These are phyloP conservation scores for Mycosphaerella sp. DNA, from an alignment of 2,329 filamentous ascomycete species.

Conservation along the genomic window DNA sequence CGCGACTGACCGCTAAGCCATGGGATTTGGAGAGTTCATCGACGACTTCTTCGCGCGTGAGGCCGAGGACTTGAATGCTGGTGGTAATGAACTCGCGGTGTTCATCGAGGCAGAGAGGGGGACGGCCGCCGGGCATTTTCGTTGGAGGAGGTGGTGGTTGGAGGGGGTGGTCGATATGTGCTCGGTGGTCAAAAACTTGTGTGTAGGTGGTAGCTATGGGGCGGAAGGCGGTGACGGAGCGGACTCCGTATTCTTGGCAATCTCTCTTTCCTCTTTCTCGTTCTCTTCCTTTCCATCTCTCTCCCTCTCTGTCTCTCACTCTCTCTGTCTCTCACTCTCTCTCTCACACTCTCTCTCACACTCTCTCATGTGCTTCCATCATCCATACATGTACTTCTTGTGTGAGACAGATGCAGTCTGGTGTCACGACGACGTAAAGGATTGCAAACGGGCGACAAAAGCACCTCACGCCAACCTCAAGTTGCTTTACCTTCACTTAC, in stretches of 20 bases:
- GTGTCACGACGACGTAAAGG: too few species aligned
- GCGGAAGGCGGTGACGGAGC: neutral
- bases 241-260: neutral
- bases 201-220: neutral
- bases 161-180: neutral
- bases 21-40: slow-evolving; percentile 6
- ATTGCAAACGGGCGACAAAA: too few species aligned
- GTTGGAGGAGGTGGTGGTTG: neutral
- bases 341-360: too few species aligned
- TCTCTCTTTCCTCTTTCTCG: neutral
- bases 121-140: slow-evolving; percentile 6
- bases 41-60: slow-evolving; percentile 2
- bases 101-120: slow-evolving; percentile 1
- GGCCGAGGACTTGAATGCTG: slow-evolving; percentile 4
- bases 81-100: slow-evolving; percentile 8
- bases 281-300: neutral
- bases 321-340: too few species aligned
- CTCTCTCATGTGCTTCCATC: too few species aligned
- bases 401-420: too few species aligned
- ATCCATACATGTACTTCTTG: too few species aligned
- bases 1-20: slow-evolving; percentile 7
- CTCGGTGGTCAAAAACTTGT: neutral
- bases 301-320: too few species aligned
- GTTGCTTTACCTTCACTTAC: too few species aligned
- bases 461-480: too few species aligned